phyloP scores from a whole-genome alignment of 208 protist genomes.

The Trypanosomatidae sp. region DNA sequence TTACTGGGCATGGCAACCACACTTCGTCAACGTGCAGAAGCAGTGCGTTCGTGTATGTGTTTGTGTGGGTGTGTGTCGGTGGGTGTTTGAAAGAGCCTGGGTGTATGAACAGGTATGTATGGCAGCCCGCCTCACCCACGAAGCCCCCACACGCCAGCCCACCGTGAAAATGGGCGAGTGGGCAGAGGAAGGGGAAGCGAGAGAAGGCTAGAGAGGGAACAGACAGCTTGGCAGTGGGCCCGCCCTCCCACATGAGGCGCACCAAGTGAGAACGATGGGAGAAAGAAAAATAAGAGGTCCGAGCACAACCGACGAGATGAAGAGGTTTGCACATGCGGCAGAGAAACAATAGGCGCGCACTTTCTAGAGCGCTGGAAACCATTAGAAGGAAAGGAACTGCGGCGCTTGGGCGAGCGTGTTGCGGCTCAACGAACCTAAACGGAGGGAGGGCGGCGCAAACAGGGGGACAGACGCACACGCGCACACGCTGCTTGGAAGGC shows the following conservation, averaged over 20 bases:
- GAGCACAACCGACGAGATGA: background rate
- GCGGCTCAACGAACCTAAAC: background rate
- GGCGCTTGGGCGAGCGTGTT: background rate
- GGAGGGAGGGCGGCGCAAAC: background rate
- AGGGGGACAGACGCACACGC: background rate
- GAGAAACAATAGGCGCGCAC: background rate
- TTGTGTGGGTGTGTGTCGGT: too few relatives aligned
- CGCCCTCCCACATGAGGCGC: background rate
- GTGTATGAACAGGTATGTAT: background rate
- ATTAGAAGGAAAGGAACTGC: background rate
- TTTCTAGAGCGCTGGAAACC: background rate
- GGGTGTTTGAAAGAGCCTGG: background rate
- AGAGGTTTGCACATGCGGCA: background rate
- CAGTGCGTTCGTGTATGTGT: background rate
- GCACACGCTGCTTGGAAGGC: background rate
- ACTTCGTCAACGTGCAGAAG: background rate
- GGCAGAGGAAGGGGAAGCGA: background rate
- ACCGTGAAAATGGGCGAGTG: background rate
- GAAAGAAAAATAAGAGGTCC: background rate
- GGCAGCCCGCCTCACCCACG: background rate
- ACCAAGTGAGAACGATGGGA: background rate
- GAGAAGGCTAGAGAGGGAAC: background rate
- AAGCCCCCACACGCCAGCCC: background rate
- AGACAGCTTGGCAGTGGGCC: background rate
- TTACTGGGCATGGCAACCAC: background rate